Percentiles rank a stretch among this genome's conserved stretches.
These are phyloP conservation scores for Pseudopediastrum boryanum DNA, from an alignment of 139 green algal genomes.

Conservation along the genomic window DNA sequence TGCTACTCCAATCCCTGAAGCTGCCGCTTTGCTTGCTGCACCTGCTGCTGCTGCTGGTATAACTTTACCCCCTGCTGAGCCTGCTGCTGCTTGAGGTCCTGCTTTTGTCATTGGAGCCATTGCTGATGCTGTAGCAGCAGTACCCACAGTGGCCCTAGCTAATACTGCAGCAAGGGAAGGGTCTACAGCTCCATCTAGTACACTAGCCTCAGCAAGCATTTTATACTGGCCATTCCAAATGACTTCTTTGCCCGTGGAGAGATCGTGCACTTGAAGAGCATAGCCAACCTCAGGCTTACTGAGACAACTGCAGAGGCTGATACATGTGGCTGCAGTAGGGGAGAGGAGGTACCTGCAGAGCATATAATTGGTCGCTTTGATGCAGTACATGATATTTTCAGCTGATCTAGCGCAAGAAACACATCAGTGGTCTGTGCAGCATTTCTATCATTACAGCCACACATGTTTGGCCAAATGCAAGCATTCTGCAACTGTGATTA, in stretches of 20 bases:
- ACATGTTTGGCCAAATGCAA: not conserved
- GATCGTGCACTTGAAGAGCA: slow-evolving; percentile 13
- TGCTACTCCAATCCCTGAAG: too few relatives aligned
- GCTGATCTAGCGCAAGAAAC: not conserved
- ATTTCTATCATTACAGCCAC: not conserved
- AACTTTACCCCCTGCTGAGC: not conserved
- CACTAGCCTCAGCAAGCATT: not conserved
- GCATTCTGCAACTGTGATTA: not conserved
- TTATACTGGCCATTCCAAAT: slow-evolving; percentile 38
- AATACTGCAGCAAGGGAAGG: not conserved
- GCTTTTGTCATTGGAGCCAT: not conserved
- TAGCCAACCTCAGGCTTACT: not conserved
- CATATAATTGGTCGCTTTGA: not conserved
- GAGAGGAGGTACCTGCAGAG: not conserved
- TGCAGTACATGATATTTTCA: not conserved
- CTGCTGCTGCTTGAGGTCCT: too few relatives aligned
- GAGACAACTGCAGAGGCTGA: not conserved
- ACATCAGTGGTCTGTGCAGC: not conserved
- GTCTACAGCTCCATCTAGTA: too few relatives aligned
- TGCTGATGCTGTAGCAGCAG: not conserved
- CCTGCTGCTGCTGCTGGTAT: too few relatives aligned
- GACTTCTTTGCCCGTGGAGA: slow-evolving; percentile 32
- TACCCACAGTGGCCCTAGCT: not conserved
- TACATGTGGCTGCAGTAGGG: not conserved
- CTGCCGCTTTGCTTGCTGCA: too few relatives aligned